Base-by-base conservation (phyloP, 805 yeast genomes). In the Lipomyces sp. region DNA sequence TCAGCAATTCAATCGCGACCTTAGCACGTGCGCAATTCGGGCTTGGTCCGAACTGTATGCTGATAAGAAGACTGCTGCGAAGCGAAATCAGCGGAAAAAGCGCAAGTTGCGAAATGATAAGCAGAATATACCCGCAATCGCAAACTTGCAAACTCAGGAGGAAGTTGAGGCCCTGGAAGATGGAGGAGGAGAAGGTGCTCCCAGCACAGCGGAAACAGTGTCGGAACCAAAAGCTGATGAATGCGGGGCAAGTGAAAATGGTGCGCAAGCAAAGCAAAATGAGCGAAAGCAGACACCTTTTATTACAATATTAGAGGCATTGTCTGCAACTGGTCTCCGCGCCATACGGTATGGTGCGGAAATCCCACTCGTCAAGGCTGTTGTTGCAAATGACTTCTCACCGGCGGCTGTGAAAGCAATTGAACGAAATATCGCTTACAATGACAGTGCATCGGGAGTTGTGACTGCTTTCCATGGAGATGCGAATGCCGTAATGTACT, bases 1-100 rank as follows among this genome's bases (percentile, higher is more conserved):
- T 64, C 99, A 95, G 79, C 98, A 94, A 78, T 95, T 92, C 79
- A 95, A 95, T 77, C 84, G 99, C 73, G 99, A 95, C 76, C 79
- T 95, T 59, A 89, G 96, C 71, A 89, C 91, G 4, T 80, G 89
- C 72, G 92, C 91, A 7, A 93, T 95, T 67, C 84, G 87, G 64
- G 96, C 98, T 0, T 95, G 96, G 94, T 83, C 88, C 53, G 86
- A 88, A 63, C 73, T 89, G 45, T 87, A 86, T 69, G 78, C 82
- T 24, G 83, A 78, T 51, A 77, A 76, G 57, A 74, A 75, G 48
- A 72, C 33, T 55, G 77, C 77, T 10, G 74, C 73, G 69, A 68
- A 77, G 65, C 70, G 59, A 69, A 74, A 66, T 58, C 60, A 59
- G 61, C 62, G 60, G 57, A 60, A 48, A 70, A 72, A 72, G 61